These are phyloP conservation scores for Cyclocybe cylindracea DNA, from an alignment of 768 basidiomycete genomes.

Conservation along the genomic window DNA sequence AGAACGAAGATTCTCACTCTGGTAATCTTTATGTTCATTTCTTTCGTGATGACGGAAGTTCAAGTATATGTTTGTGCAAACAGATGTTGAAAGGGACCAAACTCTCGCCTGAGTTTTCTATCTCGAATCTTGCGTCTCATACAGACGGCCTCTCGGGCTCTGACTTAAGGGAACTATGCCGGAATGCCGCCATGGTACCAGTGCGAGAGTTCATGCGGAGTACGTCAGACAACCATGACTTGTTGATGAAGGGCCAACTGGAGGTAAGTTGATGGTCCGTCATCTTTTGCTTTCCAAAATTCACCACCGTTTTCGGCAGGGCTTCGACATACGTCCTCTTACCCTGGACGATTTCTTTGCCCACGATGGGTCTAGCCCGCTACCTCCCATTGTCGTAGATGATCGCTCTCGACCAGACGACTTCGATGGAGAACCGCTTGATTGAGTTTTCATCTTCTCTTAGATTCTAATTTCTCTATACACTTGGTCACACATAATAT, in stretches of 20 bases:
- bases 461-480: background rate
- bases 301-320: constrained; percentile 41
- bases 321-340: constrained; percentile 76
- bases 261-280: constrained; percentile 30
- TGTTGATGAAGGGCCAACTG: constrained; percentile 49
- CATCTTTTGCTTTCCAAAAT: background rate
- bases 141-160: constrained; percentile 85
- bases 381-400: constrained; percentile 30
- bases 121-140: constrained; percentile 62
- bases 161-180: constrained; percentile 88
- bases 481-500: background rate
- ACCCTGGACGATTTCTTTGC: constrained; percentile 67
- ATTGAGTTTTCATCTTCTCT: constrained; percentile 4
- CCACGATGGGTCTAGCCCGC: constrained; percentile 37
- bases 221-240: constrained; percentile 41
- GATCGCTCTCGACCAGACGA: constrained; percentile 24
- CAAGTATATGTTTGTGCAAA: constrained; percentile 23
- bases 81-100: constrained; percentile 87
- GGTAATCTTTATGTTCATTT: constrained; percentile 39
- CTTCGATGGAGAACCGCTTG: constrained; percentile 13
- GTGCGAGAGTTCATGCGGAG: constrained; percentile 80
- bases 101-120: constrained; percentile 60
- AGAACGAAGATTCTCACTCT: constrained; percentile 82
- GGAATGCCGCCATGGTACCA: constrained; percentile 92
- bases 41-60: background rate